phyloP scores from a whole-genome alignment of 2,329 filamentous ascomycete species.

The Ceratocystis smalleyi region DNA sequence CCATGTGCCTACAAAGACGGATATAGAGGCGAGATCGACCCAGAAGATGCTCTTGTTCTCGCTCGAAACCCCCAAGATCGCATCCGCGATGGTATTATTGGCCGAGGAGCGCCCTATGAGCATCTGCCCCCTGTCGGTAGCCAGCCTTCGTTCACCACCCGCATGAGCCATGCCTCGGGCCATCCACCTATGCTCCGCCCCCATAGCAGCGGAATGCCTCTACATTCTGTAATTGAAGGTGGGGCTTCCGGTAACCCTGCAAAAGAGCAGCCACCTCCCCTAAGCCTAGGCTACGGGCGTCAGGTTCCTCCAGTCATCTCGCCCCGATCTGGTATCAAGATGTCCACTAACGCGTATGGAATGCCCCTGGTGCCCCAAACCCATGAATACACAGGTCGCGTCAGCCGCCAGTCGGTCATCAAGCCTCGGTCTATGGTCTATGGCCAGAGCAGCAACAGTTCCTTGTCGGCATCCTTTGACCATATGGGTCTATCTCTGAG shows the following conservation, averaged over 20 bases:
- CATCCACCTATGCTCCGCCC: background rate
- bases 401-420: background rate
- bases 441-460: background rate
- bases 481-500: background rate
- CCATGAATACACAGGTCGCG: conserved; percentile 2
- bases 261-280: background rate
- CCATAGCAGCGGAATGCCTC: background rate
- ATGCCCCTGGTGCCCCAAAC: background rate
- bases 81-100: background rate
- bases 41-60: background rate
- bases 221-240: background rate
- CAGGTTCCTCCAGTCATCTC: background rate
- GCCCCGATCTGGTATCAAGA: background rate
- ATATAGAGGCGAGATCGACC: background rate
- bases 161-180: background rate
- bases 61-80: background rate
- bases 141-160: background rate
- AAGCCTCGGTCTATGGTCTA: background rate
- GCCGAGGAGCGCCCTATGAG: background rate
- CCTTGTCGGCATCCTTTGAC: background rate
- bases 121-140: background rate
- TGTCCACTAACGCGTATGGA: conserved; percentile 6
- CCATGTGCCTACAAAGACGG: background rate
- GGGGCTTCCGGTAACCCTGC: background rate
- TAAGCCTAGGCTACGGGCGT: background rate